Conservation (phyloP, 108 stramenopile genomes). For the Fragilaria crotonensis region DNA sequence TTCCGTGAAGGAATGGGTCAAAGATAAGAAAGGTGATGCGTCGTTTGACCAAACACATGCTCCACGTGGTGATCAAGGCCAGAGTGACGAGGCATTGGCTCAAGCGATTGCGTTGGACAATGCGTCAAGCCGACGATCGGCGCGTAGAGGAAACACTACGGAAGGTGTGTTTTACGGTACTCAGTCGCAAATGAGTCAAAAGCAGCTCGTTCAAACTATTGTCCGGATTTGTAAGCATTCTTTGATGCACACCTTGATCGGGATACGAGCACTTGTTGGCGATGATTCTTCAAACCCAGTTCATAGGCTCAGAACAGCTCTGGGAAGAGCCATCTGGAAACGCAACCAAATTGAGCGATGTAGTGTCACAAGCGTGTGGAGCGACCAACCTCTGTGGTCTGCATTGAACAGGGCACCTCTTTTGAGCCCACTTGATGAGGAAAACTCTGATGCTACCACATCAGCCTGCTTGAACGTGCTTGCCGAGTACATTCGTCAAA, state of each 20-base stretch:
- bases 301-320: constrained; percentile 49
- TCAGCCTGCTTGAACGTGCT: constrained; percentile 28
- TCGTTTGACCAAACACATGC: constrained; percentile 4
- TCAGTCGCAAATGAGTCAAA: constrained; percentile 57
- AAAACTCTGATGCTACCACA: constrained; percentile 8
- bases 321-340: constrained; percentile 67
- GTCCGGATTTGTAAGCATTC: constrained; percentile 40
- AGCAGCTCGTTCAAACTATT: constrained; percentile 62
- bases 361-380: constrained; percentile 30
- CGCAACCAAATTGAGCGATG: constrained; percentile 41
- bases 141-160: constrained; percentile 11
- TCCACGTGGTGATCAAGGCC: not conserved
- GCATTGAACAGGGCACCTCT: constrained; percentile 8
- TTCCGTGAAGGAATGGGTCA: constrained; percentile 21
- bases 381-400: constrained; percentile 33
- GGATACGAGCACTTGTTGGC: constrained; percentile 39
- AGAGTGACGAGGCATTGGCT: not conserved
- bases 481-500: constrained; percentile 40
- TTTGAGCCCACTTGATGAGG: not conserved
- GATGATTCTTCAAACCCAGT: constrained; percentile 63
- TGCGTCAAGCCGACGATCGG: not conserved
- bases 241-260: constrained; percentile 32
- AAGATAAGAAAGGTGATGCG: not conserved
- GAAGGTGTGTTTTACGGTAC: constrained; percentile 66
- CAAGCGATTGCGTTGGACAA: constrained; percentile 9